A percentile compares a stretch with the other conserved stretches of the same genome.
Evolutionary conservation across 768 basidiomycete species (phyloP).

Genomic region (Phlebiopsis flavidoalba): DNA sequence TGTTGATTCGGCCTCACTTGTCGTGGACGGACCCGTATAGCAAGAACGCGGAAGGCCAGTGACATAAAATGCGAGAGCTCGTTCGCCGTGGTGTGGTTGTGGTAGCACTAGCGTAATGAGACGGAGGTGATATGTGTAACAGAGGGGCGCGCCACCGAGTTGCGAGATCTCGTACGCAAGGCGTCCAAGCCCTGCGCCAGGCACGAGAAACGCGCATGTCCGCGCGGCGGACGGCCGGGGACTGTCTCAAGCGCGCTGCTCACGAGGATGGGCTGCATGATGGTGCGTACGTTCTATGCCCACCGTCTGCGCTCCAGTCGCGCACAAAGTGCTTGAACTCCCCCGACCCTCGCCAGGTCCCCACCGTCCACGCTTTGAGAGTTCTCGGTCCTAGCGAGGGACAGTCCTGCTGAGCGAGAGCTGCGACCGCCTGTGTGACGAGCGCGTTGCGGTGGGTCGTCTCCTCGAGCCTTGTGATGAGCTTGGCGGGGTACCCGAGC

Average conservation of each 20-base stretch:
- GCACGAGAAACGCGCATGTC: conserved; percentile 48
- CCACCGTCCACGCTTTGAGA: conserved; percentile 8
- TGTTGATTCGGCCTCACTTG: conserved; percentile 41
- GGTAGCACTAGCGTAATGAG: conserved; percentile 31
- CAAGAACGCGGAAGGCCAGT: conserved; percentile 52
- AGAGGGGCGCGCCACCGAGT: conserved; percentile 37
- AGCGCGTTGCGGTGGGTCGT: conserved; percentile 23
- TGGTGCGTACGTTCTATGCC: conserved; percentile 50
- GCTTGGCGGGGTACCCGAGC: conserved; percentile 51
- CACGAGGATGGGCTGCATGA: conserved; percentile 55
- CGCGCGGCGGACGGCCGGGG: conserved; percentile 22
- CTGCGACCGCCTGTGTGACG: conserved; percentile 38
- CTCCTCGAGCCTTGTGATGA: conserved; percentile 40
- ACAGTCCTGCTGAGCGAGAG: conserved; percentile 29
- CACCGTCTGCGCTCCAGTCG: conserved; percentile 67
- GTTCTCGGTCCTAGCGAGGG: conserved; percentile 12
- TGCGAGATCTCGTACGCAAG: conserved; percentile 66
- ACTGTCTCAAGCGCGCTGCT: conserved; percentile 33
- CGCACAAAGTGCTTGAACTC: conserved; percentile 64
- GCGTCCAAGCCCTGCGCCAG: conserved; percentile 59
- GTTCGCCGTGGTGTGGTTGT: conserved; percentile 52
- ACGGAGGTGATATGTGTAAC: conserved; percentile 1
- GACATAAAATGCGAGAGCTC: conserved; percentile 67
- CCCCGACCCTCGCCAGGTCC: conserved; percentile 40
- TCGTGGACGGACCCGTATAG: conserved; percentile 43